phyloP scores from a whole-genome alignment of 2,329 filamentous ascomycete species.

The Westerdykella ornata region DNA sequence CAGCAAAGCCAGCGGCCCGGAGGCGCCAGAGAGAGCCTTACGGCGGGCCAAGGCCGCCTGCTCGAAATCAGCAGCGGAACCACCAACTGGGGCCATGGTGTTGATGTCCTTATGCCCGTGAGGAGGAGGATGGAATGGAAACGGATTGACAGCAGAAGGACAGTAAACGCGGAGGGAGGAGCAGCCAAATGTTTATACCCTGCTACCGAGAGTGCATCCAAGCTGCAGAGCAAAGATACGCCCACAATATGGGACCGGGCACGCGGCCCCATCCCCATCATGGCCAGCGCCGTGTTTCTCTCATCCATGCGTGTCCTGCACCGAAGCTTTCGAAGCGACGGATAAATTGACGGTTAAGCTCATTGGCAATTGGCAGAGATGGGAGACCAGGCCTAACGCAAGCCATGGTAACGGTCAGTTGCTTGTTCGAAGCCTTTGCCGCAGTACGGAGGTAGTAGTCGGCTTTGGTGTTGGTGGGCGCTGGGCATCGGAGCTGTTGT shows the following conservation, averaged over 20 bases:
- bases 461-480: too few species aligned
- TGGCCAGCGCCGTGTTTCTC: conserved; percentile 2
- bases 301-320: neutral
- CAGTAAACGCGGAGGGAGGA: neutral
- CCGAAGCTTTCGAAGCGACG: conserved; percentile 8
- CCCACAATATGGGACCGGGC: conserved; percentile 6
- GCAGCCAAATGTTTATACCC: conserved; percentile 5
- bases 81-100: conserved; percentile 36
- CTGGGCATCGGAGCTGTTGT: too few species aligned
- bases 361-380: conserved; percentile 10
- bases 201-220: conserved; percentile 2
- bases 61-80: conserved; percentile 32
- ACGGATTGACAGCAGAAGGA: neutral
- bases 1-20: conserved; percentile 46
- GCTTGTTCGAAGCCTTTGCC: neutral
- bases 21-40: conserved; percentile 34
- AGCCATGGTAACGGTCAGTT: conserved; percentile 2
- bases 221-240: conserved; percentile 1
- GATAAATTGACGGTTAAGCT: conserved; percentile 16
- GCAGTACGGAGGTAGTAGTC: too few species aligned
- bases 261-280: too few species aligned
- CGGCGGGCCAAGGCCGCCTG: conserved; percentile 39
- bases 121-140: neutral
- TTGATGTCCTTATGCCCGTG: neutral
- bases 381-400: conserved; percentile 1